A percentile compares a stretch with the other conserved stretches of the same genome.
These are phyloP conservation scores for Phytomonas francai DNA, from an alignment of 208 protist species.

Conservation along the genomic window DNA sequence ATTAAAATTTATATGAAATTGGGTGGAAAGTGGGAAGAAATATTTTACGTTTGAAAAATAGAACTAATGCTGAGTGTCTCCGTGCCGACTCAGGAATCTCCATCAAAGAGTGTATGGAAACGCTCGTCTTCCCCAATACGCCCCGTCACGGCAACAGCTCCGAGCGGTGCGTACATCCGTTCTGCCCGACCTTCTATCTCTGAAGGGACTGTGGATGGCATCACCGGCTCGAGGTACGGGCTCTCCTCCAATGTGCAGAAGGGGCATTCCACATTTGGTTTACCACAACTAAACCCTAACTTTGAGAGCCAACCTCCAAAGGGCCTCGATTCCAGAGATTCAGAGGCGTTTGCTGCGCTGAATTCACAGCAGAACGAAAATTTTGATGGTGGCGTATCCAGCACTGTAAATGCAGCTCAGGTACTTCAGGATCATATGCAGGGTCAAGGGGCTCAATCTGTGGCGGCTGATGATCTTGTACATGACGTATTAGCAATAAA, in stretches of 20 bases:
- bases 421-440: background rate
- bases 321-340: background rate
- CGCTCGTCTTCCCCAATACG: background rate
- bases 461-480: conserved; percentile 21
- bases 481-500: conserved; percentile 78
- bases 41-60: background rate
- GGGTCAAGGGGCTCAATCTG: background rate
- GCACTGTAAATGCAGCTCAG: background rate
- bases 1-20: background rate
- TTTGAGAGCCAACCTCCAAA: background rate
- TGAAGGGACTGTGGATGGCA: background rate
- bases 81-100: background rate
- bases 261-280: background rate
- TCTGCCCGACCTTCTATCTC: background rate
- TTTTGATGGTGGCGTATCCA: conserved; percentile 3
- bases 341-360: background rate
- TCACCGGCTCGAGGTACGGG: background rate
- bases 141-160: background rate
- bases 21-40: background rate
- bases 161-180: background rate
- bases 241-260: background rate
- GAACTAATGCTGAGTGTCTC: background rate
- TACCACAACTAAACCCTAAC: background rate
- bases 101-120: background rate
- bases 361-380: background rate